These are phyloP conservation scores for Aspergillus wentii DNA, from an alignment of 495 filamentous ascomycete species.

Conservation along the genomic window DNA sequence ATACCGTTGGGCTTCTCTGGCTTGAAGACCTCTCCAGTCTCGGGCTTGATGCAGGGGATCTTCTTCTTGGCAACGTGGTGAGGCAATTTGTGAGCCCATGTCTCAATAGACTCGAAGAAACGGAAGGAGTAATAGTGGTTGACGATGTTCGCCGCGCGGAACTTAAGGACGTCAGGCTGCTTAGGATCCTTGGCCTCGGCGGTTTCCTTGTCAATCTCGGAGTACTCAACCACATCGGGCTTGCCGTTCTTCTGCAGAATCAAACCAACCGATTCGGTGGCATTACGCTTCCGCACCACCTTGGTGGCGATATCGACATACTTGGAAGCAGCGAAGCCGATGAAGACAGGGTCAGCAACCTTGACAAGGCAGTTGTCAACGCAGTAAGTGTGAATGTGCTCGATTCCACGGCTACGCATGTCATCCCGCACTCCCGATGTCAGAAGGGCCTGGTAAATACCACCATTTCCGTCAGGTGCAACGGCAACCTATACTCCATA, in stretches of 20 bases:
- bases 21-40: conserved; percentile 75
- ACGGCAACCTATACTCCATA: conserved; percentile 62
- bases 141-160: conserved; percentile 97
- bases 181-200: conserved; percentile 86
- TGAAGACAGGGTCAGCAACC: conserved; percentile 93
- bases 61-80: conserved; percentile 98
- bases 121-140: conserved; percentile 99
- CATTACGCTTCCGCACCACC: conserved; percentile 96
- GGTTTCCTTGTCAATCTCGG: conserved; percentile 84
- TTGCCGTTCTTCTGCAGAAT: conserved; percentile 93
- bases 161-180: conserved; percentile 79
- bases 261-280: conserved; percentile 92
- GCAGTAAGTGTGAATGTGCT: conserved; percentile 96
- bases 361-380: conserved; percentile 99
- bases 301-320: conserved; percentile 96
- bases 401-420: conserved; percentile 81
- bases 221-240: conserved; percentile 98
- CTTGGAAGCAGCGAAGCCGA: conserved; percentile 86
- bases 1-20: conserved; percentile 93
- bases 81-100: conserved; percentile 78
- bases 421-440: conserved; percentile 77
- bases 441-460: conserved; percentile 90
- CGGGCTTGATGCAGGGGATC: conserved; percentile 79
- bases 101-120: conserved; percentile 86
- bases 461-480: conserved; percentile 97